Percentiles rank a stretch among this genome's conserved stretches.
Conservation (phyloP, 2,329 filamentous ascomycete genomes). For the Trichoderma polysporum region DNA sequence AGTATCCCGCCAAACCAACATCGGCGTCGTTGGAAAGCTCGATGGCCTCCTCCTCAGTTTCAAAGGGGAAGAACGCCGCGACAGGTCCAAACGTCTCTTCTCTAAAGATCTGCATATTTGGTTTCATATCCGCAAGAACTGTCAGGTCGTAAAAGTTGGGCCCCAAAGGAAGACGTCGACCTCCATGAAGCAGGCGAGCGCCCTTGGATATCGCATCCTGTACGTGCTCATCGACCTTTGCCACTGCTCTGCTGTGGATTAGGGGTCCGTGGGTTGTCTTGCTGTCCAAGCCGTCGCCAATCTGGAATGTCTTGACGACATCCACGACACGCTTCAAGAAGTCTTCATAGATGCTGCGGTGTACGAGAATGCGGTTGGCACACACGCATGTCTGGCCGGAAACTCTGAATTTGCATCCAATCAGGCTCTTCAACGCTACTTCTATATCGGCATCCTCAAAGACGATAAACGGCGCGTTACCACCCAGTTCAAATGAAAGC, state of each 20-base stretch:
- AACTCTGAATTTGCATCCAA: not conserved
- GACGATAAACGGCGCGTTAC: not conserved
- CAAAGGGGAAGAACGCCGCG: slow-evolving; percentile 68
- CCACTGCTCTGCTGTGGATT: not conserved
- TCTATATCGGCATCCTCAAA: not conserved
- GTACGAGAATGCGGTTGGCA: not conserved
- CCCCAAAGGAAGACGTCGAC: not conserved
- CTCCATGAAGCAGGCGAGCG: not conserved
- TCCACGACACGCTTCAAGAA: not conserved
- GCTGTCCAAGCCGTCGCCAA: not conserved
- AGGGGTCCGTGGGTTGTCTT: not conserved
- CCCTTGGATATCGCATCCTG: not conserved
- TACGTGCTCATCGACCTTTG: not conserved
- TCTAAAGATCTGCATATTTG: slow-evolving; percentile 62
- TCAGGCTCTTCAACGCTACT: not conserved
- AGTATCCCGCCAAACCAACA: slow-evolving; percentile 73
- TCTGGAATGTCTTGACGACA: not conserved
- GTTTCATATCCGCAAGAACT: slow-evolving; percentile 65
- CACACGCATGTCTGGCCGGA: not conserved
- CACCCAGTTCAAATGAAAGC: not conserved
- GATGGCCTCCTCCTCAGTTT: slow-evolving; percentile 71
- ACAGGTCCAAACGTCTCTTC: slow-evolving; percentile 79
- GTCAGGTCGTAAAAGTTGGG: slow-evolving; percentile 71
- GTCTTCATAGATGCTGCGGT: not conserved
- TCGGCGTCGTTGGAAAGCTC: slow-evolving; percentile 65